A percentile compares a stretch with the other conserved stretches of the same genome.
Evolutionary conservation across 2,329 filamentous ascomycete species (phyloP).

Genomic region (Pseudohalonectria lignicola): DNA sequence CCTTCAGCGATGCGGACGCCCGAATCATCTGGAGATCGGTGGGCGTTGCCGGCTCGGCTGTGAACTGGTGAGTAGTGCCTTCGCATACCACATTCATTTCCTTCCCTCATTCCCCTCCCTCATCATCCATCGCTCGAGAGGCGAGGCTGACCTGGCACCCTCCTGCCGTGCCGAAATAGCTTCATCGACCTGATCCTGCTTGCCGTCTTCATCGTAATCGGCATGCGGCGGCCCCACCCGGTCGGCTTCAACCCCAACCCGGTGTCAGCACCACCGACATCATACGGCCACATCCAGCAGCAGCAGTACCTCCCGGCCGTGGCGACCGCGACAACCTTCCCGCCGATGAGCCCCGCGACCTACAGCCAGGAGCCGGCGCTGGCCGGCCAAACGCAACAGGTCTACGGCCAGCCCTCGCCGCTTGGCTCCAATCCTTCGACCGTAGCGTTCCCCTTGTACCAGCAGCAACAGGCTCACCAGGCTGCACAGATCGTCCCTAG

Average conservation of each 20-base stretch:
- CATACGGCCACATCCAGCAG: not conserved
- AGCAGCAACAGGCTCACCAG: slow-evolving; percentile 2
- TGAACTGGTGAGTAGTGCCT: slow-evolving; percentile 8
- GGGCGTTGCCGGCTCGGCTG: slow-evolving; percentile 7
- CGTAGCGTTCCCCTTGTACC: not conserved
- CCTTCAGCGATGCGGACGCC: not conserved
- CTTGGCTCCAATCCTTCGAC: not conserved
- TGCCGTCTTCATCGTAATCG: slow-evolving; percentile 9
- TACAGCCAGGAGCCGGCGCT: not conserved
- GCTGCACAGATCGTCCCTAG: not conserved
- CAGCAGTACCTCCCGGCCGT: not conserved
- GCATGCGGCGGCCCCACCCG: not conserved
- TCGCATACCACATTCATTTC: too few species aligned
- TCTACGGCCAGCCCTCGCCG: not conserved
- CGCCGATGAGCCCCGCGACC: not conserved
- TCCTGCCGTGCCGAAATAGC: slow-evolving; percentile 4
- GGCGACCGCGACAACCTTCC: too few species aligned
- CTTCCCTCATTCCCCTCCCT: not conserved
- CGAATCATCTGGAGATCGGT: slow-evolving; percentile 8
- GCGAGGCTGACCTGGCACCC: not conserved
- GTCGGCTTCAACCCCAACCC: slow-evolving; percentile 3
- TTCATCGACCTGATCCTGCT: slow-evolving; percentile 13
- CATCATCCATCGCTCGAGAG: not conserved
- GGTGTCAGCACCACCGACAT: not conserved
- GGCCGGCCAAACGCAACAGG: not conserved